phyloP scores from a whole-genome alignment of 176 grass and related monocot genomes.

The Oryza nivara region DNA sequence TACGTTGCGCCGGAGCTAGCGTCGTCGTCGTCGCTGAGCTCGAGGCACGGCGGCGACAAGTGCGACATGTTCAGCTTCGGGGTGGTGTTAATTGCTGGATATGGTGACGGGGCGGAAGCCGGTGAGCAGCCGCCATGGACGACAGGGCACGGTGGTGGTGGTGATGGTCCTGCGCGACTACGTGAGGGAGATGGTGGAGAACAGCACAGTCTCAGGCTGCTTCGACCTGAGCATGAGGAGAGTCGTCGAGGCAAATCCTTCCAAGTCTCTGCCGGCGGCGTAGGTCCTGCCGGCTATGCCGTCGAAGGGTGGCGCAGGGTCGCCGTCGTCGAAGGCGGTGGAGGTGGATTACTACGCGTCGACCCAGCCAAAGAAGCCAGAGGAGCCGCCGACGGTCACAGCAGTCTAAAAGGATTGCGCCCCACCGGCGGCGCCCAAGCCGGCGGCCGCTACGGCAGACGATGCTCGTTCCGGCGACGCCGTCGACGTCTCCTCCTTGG shows the following conservation, averaged over 20 bases:
- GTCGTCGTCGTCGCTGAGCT: constrained; percentile 34
- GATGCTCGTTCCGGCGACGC: background rate
- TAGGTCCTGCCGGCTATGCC: no score
- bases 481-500: background rate
- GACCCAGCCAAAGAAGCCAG: background rate
- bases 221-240: constrained; percentile 55
- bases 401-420: no score
- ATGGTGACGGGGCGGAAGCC: constrained; percentile 67
- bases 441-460: background rate
- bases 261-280: no score
- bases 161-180: constrained; percentile 59
- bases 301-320: no score
- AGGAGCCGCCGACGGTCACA: background rate
- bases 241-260: constrained; percentile 40
- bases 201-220: constrained; percentile 50
- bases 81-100: constrained; percentile 55
- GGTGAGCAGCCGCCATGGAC: constrained; percentile 40
- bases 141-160: constrained; percentile 27
- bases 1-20: constrained; percentile 68
- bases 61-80: constrained; percentile 76
- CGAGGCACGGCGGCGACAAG: constrained; percentile 54
- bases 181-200: constrained; percentile 57
- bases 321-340: no score
- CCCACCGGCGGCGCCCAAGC: background rate
- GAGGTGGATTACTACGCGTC: no score